Conservation (phyloP, 768 basidiomycete species). For the Serendipita sp. region DNA sequence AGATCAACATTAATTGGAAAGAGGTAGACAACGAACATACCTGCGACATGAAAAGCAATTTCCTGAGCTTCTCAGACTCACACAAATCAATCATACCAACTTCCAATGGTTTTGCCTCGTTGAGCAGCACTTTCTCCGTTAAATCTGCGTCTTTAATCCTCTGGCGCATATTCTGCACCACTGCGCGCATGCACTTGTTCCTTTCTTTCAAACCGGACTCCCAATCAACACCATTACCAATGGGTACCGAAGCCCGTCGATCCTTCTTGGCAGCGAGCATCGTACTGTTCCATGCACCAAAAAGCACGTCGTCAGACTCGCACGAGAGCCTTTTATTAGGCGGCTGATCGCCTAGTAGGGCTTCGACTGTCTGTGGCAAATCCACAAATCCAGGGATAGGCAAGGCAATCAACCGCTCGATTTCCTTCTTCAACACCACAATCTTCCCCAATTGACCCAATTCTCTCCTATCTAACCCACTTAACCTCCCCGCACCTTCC, state of each 20-base stretch:
- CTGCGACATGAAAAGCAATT: slow-evolving; percentile 39
- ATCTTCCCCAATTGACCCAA: slow-evolving; percentile 30
- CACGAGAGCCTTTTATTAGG: slow-evolving; percentile 13
- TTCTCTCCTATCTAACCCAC: slow-evolving; percentile 15
- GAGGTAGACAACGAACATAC: slow-evolving; percentile 15
- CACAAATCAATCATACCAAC: slow-evolving; percentile 34
- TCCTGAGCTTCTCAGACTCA: slow-evolving; percentile 24
- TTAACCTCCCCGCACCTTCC: slow-evolving; percentile 15
- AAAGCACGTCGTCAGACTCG: slow-evolving; percentile 27
- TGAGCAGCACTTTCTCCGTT: slow-evolving; percentile 24
- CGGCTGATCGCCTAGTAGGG: slow-evolving; percentile 16
- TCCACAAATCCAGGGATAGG: slow-evolving; percentile 36
- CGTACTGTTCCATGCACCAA: slow-evolving; percentile 17
- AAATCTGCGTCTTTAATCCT: slow-evolving; percentile 12
- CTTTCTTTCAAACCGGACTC: slow-evolving; percentile 12
- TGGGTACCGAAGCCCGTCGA: neutral
- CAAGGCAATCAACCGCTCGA: slow-evolving; percentile 29
- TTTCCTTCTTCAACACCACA: slow-evolving; percentile 28
- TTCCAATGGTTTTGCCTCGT: slow-evolving; percentile 25
- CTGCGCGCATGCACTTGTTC: slow-evolving; percentile 22
- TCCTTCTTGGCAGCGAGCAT: too few relatives aligned
- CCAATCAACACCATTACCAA: slow-evolving; percentile 13
- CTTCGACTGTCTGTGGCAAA: slow-evolving; percentile 24
- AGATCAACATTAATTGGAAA: too few relatives aligned
- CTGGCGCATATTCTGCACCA: slow-evolving; percentile 22